A percentile compares a stretch with the other conserved stretches of the same genome.
These are phyloP conservation scores for Oryza officinalis DNA, from an alignment of 176 grass and related monocot genomes.

Conservation along the genomic window DNA sequence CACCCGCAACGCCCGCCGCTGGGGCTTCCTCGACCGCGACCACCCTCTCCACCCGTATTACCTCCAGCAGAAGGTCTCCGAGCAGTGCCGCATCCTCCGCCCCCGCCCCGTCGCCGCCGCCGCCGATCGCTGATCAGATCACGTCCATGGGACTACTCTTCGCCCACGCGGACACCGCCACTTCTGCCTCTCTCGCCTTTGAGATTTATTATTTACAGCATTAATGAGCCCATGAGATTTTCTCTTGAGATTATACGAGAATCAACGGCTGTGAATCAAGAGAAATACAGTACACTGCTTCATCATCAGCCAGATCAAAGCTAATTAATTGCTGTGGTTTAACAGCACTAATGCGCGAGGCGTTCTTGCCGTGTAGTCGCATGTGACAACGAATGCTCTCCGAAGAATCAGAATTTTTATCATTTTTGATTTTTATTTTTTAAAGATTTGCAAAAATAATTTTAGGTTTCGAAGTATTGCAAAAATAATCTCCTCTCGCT, in stretches of 20 bases:
- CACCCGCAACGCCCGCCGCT: constrained; percentile 64
- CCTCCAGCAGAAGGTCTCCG: constrained; percentile 75
- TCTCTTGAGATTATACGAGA: background rate
- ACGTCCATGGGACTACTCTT: background rate
- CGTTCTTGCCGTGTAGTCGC: background rate
- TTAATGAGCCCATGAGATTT: background rate
- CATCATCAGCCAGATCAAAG: background rate
- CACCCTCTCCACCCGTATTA: constrained; percentile 76
- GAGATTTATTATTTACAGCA: background rate
- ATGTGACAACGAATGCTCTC: background rate
- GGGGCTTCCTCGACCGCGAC: constrained; percentile 68
- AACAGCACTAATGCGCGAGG: background rate
- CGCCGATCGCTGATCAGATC: constrained; percentile 23
- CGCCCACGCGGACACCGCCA: background rate
- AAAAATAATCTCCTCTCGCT: too few relatives aligned
- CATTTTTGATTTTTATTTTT: too few relatives aligned
- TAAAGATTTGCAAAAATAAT: too few relatives aligned
- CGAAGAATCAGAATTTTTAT: too few relatives aligned
- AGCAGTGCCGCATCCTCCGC: constrained; percentile 69
- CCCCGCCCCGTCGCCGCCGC: constrained; percentile 27
- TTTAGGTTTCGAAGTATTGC: too few relatives aligned
- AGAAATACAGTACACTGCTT: background rate
- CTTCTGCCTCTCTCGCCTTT: background rate
- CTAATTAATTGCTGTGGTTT: background rate
- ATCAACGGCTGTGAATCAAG: background rate